phyloP scores from a whole-genome alignment of 1,139 yeast species.

The Hemisphaericaspora lyxosophila region DNA sequence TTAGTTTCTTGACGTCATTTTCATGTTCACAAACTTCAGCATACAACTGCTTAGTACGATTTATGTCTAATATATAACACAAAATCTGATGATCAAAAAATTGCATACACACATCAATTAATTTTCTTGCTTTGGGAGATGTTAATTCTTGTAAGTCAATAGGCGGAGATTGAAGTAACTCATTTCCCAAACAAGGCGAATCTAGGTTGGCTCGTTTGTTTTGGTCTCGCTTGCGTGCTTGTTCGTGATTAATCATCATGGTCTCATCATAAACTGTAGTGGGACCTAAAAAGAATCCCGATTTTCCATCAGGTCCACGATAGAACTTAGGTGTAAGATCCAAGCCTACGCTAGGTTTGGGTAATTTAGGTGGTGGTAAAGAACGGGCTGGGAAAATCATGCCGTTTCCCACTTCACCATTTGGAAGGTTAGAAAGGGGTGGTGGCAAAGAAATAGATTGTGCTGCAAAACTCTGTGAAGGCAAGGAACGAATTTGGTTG shows the following conservation, averaged over 20 bases:
- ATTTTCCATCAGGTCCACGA: constrained; percentile 7
- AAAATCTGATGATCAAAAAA: constrained; percentile 9
- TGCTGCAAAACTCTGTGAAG: background rate
- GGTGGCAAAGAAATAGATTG: background rate
- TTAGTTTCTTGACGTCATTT: background rate
- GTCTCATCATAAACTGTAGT: constrained; percentile 11
- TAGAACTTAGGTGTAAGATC: constrained; percentile 9
- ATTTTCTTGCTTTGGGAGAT: constrained; percentile 5
- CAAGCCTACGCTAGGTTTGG: constrained; percentile 2
- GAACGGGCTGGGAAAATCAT: constrained; percentile 3
- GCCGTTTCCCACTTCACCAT: background rate
- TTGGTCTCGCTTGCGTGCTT: background rate
- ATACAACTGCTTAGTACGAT: constrained; percentile 3
- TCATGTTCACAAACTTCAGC: constrained; percentile 6
- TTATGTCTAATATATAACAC: constrained; percentile 7
- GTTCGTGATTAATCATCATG: constrained; percentile 6
- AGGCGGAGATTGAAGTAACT: background rate
- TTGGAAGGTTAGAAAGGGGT: background rate
- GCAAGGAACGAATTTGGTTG: background rate
- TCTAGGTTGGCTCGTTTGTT: too few relatives aligned
- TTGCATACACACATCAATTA: constrained; percentile 5
- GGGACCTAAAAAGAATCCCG: constrained; percentile 8
- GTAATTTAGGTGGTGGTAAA: constrained; percentile 3
- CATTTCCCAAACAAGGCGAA: background rate
- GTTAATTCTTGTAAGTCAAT: constrained; percentile 6